These are phyloP conservation scores for Lichtheimia ramosa DNA, from an alignment of 371 early-diverging fungal genomes.

Conservation along the genomic window DNA sequence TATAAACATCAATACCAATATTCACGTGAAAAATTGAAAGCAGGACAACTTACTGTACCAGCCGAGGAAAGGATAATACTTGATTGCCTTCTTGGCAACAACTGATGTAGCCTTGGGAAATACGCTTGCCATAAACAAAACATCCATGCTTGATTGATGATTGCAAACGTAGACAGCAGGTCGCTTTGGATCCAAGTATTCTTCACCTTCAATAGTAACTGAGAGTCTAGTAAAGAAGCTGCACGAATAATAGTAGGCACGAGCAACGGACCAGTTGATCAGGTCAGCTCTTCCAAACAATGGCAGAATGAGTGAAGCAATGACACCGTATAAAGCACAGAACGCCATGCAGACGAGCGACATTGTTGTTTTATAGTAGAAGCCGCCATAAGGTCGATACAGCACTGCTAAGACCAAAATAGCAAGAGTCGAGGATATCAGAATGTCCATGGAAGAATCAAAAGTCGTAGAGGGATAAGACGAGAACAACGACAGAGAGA, in stretches of 20 bases:
- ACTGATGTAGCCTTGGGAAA: slow-evolving; percentile 74
- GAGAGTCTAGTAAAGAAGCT: slow-evolving; percentile 55
- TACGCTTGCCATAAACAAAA: slow-evolving; percentile 70
- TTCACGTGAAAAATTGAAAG: background rate
- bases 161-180: slow-evolving; percentile 81
- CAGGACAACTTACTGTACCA: slow-evolving; percentile 73
- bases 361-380: slow-evolving; percentile 29
- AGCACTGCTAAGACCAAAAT: slow-evolving; percentile 13
- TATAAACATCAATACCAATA: background rate
- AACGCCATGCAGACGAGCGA: slow-evolving; percentile 21
- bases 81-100: slow-evolving; percentile 82
- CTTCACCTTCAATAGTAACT: slow-evolving; percentile 62
- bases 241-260: slow-evolving; percentile 50
- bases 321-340: slow-evolving; percentile 46
- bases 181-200: slow-evolving; percentile 47
- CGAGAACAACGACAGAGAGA: background rate
- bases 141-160: slow-evolving; percentile 87
- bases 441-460: background rate
- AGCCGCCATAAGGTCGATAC: slow-evolving; percentile 34
- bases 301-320: slow-evolving; percentile 45
- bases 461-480: background rate
- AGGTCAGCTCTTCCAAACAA: slow-evolving; percentile 43
- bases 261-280: slow-evolving; percentile 66
- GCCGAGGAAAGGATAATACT: slow-evolving; percentile 84
- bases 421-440: slow-evolving; percentile 5